Evolutionary conservation across 768 basidiomycete species (phyloP), one percentile per base, ranked within the genome.

Genomic region (Lentinula sp.): DNA sequence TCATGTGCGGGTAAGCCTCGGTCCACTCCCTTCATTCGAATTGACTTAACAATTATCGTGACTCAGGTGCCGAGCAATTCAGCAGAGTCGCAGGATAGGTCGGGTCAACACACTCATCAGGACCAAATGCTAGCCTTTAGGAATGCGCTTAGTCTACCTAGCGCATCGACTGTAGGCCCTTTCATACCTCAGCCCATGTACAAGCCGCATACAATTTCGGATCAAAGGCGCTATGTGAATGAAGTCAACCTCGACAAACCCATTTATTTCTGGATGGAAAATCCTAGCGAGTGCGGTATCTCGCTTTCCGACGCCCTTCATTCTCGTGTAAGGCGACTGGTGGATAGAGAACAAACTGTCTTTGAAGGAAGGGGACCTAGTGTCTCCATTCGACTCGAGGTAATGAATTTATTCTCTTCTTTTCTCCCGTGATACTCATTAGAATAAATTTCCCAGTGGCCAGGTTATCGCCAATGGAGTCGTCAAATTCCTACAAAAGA

Each of bases 401-500:
- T 86, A 65, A 66, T 81, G 64, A 46, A 43, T 40, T 39, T 59
- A 23, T 55, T 51, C 35, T 50, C 10, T 10, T 37, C 58, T 15
- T 15, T 15, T 23, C 23, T 21, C 23, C 5, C 18, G 39, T 32
- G 52, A 42, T 23, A 42, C n/a, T 10, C 16, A 61, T 65, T 31
- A 59, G 55, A 57, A 54, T 39, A 28, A 1, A 46, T 60, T 61
- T 21, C 62, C 16, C 62, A 91, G 89, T 92, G 90, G 90, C 89
- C 88, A 4, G 88, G 90, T 1, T 91, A 91, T 65, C 75, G 83
- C 34, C 80, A 83, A 50, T 92, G 88, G 88, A 88, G 85, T 60
- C 80, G 87, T 59, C 90, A 92, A 69, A 91, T 92, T 62, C 90
- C 90, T 7, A 91, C 89, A 1, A 84, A 85, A 70, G 89, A 92